Conservation (phyloP, 371 early-diverging fungal genomes). For the Syncephalastrum sp. region DNA sequence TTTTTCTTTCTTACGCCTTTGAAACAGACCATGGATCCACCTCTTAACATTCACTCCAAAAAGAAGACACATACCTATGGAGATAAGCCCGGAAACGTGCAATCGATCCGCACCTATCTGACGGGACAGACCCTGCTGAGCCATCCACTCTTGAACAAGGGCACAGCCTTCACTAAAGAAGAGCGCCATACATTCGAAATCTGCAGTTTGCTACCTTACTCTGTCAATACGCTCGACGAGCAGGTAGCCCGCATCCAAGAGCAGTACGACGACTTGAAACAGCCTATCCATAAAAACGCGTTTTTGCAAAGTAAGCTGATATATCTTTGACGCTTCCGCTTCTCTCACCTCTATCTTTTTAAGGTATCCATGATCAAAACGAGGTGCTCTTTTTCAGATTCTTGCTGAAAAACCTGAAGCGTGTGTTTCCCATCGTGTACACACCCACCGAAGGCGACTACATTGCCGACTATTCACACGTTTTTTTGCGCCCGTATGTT, state of each 20-base stretch:
- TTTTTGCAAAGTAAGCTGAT: constrained; percentile 14
- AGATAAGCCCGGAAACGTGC: constrained; percentile 11
- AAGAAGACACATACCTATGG: constrained; percentile 14
- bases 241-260: constrained; percentile 13
- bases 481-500: constrained; percentile 16
- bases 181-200: constrained; percentile 28
- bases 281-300: constrained; percentile 11
- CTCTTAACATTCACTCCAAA: not conserved
- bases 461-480: constrained; percentile 14
- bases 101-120: constrained; percentile 1
- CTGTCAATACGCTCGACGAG: constrained; percentile 20
- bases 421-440: constrained; percentile 19
- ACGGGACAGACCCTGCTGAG: constrained; percentile 10
- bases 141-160: constrained; percentile 18
- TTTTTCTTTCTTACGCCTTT: not conserved
- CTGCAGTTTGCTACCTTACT: constrained; percentile 19
- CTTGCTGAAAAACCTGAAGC: constrained; percentile 18
- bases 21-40: not conserved
- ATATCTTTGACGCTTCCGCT: not conserved
- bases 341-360: not conserved
- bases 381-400: constrained; percentile 30
- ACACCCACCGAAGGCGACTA: constrained; percentile 25
- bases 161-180: constrained; percentile 25
- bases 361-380: constrained; percentile 27
- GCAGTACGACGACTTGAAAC: constrained; percentile 16